Evolutionary conservation across 768 basidiomycete genomes (phyloP), one percentile per base, ranked within the genome.

Genomic region (Lactarius hengduanensis): DNA sequence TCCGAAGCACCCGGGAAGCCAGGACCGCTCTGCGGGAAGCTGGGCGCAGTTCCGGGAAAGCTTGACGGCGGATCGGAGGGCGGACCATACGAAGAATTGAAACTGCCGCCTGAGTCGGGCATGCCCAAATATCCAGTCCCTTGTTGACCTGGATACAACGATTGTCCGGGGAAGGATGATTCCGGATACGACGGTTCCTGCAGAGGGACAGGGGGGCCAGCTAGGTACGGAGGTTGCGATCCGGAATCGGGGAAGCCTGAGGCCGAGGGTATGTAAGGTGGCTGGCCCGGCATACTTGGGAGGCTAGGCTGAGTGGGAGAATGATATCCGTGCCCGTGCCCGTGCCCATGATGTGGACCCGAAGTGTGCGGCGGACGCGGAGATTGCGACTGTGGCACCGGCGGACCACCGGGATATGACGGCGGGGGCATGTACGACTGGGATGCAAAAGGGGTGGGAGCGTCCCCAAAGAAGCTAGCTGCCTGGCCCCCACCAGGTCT

Each of bases 1-100:
- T 50, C 59, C 13, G 73, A 69, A 34, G 69, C 61, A 22, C 41
- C 62, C 8, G 73, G 72, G 45, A 72, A 73, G 4, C 55, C n/a
- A 26, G 32, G 45, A 36, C 55, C 20, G 20, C 34, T 41, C 43
- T 57, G 36, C 18, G 54, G n/a, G 62, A 61, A 60, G 38, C 38
- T 16, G 7, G 55, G 64, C 53, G 16, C 40, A 16, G 65, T 38
- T 26, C 56, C 56, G 3, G 65, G 57, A 43, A 62, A 53, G 40
- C 61, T 45, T n/a, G 59, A 20, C 11, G 57, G 62, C 18, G 66
- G 65, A 10, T 43, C 41, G 26, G 62, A 43, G 26, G 71, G 60
- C 38, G 50, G 41, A n/a, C 58, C 47, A 63, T 67, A 70, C 62
- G 60, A 60, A 34, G 65, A 56, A 57, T 45, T 67, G 26, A 58